Percentiles rank a stretch among this genome's conserved stretches.
Conservation (phyloP, 2,329 filamentous ascomycete species). For the Fusarium goolgardi region DNA sequence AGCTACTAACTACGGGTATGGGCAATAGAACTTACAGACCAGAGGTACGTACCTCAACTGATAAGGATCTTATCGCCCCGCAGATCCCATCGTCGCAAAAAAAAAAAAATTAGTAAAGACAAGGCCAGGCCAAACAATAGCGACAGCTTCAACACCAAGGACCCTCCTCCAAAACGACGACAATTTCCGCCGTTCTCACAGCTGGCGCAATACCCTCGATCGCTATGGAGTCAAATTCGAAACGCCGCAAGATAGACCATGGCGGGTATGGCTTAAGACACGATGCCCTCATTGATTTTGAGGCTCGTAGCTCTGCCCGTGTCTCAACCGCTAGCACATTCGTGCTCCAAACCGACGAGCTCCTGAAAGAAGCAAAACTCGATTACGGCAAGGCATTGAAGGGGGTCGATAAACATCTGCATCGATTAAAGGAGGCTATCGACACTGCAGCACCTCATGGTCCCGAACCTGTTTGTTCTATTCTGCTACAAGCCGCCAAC, state of each 20-base stretch:
- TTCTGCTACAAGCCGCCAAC: not conserved
- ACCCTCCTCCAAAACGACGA: slow-evolving; percentile 27
- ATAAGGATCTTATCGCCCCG: slow-evolving; percentile 48
- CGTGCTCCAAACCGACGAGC: slow-evolving; percentile 69
- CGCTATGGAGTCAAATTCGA: slow-evolving; percentile 60
- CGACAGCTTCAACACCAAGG: slow-evolving; percentile 36
- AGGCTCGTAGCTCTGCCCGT: slow-evolving; percentile 54
- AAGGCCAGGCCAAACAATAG: slow-evolving; percentile 22
- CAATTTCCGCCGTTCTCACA: slow-evolving; percentile 17
- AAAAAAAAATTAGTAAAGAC: slow-evolving; percentile 45
- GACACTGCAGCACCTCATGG: slow-evolving; percentile 64
- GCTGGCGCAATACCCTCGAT: slow-evolving; percentile 17
- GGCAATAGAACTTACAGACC: not conserved
- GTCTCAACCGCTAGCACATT: slow-evolving; percentile 65
- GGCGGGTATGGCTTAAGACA: slow-evolving; percentile 51
- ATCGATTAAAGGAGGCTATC: slow-evolving; percentile 64
- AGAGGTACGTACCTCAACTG: slow-evolving; percentile 38
- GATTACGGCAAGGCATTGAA: slow-evolving; percentile 63
- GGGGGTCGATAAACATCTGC: slow-evolving; percentile 62
- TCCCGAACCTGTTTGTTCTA: slow-evolving; percentile 60
- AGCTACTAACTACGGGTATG: not conserved
- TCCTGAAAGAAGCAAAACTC: slow-evolving; percentile 65
- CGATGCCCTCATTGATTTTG: slow-evolving; percentile 55
- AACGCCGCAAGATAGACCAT: slow-evolving; percentile 63
- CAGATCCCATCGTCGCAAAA: slow-evolving; percentile 35